Evolutionary conservation across 371 early-diverging fungal genomes (phyloP), one percentile per base, ranked within the genome.

Genomic region (Syncephalis plumigaleata): DNA sequence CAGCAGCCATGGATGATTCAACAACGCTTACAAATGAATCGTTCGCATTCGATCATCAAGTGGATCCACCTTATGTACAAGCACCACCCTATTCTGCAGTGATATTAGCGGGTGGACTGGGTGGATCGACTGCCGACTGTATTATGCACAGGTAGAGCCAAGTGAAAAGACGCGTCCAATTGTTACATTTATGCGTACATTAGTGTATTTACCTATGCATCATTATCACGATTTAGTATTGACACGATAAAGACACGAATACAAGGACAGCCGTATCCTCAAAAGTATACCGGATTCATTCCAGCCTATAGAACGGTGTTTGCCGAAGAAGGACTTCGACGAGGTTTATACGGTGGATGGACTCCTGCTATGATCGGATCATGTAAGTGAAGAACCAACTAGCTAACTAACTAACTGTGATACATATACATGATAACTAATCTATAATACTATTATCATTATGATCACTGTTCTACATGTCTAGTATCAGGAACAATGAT

Each of bases 201-300:
- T 47, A 4, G n/a, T 37, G n/a, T n/a, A n/a, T n/a, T n/a, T n/a
- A n/a, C n/a, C n/a, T n/a, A n/a, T n/a, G n/a, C n/a, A n/a, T n/a
- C n/a, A n/a, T n/a, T n/a, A n/a, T n/a, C n/a, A n/a, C n/a, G 16
- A 31, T 18, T 45, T 49, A 73, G 75, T 49, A 70, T 76, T 20
- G 86, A 85, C 59, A 82, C 83, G 5, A 78, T 85, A 45, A 85
- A 85, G 55, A 85, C 86, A 15, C 67, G 82, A 26, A 54, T 84
- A 48, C 78, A 77, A 52, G 76, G 79, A 20, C 75, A 77, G 53
- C 74, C 74, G 3, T 63, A 70, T 45, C 63, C 71, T 13, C 60
- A 63, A 26, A 73, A 78, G 49, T 80, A 76, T 51, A 56, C 62
- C 46, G 73, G 67, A 52, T 77, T 82, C 69, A 51, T 71, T 11